A percentile compares a stretch with the other conserved stretches of the same genome.
Evolutionary conservation across 2,329 filamentous ascomycete species (phyloP).

Genomic region (Malbranchea cinnamomea): DNA sequence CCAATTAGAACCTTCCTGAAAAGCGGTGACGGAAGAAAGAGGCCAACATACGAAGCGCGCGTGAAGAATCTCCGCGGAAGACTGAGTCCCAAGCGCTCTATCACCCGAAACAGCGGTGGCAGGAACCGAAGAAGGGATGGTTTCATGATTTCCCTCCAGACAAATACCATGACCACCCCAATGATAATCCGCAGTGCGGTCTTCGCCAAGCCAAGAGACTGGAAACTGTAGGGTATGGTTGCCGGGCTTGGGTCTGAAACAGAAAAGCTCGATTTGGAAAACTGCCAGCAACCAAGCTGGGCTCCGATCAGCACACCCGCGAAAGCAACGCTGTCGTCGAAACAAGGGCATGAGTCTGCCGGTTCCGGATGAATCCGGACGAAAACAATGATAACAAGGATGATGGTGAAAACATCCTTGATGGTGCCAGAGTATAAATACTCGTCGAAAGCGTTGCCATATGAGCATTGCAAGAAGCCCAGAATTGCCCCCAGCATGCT

Average conservation of each 20-base stretch:
- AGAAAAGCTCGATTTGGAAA: conserved; percentile 42
- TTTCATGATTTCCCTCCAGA: conserved; percentile 85
- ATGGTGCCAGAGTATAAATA: conserved; percentile 54
- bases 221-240: conserved; percentile 49
- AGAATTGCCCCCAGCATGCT: conserved; percentile 58
- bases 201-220: conserved; percentile 49
- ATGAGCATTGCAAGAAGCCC: conserved; percentile 39
- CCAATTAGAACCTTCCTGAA: too few species aligned
- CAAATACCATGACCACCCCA: conserved; percentile 71
- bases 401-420: conserved; percentile 48
- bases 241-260: conserved; percentile 40
- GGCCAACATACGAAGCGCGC: conserved; percentile 50
- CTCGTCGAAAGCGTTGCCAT: conserved; percentile 47
- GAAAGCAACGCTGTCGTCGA: conserved; percentile 90
- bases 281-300: conserved; percentile 73
- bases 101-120: conserved; percentile 72
- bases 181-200: conserved; percentile 55
- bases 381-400: conserved; percentile 54
- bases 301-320: conserved; percentile 77
- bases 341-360: conserved; percentile 91
- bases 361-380: conserved; percentile 90
- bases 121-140: conserved; percentile 60
- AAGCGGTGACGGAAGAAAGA: too few species aligned
- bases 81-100: conserved; percentile 64
- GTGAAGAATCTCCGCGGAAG: conserved; percentile 85